Conservation (phyloP, 2,329 filamentous ascomycete species). For the Xylogone sp. region DNA sequence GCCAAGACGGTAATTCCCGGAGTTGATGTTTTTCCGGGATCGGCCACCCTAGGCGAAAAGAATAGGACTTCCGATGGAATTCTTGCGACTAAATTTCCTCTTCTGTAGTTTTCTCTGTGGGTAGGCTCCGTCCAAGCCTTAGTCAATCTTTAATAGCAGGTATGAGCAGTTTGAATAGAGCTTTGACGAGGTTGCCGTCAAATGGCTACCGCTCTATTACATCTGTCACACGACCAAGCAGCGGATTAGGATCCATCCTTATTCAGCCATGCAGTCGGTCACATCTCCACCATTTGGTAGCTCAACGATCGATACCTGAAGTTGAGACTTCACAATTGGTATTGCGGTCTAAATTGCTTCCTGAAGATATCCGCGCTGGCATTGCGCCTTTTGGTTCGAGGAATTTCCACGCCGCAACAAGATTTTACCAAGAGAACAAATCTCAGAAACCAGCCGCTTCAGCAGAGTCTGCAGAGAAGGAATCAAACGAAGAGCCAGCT, state of each 20-base stretch:
- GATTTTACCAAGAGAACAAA: constrained; percentile 22
- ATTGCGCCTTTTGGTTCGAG: constrained; percentile 10
- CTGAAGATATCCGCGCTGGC: constrained; percentile 21
- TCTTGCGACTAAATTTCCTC: constrained; percentile 14
- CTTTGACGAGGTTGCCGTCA: not conserved
- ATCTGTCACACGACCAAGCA: not conserved
- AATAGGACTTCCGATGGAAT: constrained; percentile 13
- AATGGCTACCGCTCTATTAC: not conserved
- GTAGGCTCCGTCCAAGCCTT: constrained; percentile 4
- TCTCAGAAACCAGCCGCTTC: not conserved
- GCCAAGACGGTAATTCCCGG: constrained; percentile 15
- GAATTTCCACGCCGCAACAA: constrained; percentile 19
- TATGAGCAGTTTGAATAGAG: not conserved
- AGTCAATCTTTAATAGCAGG: constrained; percentile 1
- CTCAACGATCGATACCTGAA: not conserved
- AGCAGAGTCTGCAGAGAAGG: constrained; percentile 14
- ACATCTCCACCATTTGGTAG: not conserved
- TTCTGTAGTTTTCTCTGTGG: constrained; percentile 8
- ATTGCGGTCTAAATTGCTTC: constrained; percentile 34
- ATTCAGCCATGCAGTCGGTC: not conserved
- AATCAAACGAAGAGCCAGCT: constrained; percentile 15
- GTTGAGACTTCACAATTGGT: constrained; percentile 1
- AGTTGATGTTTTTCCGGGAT: not conserved
- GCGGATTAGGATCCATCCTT: not conserved
- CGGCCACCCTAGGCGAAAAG: constrained; percentile 18